A percentile compares a stretch with the other conserved stretches of the same genome.
These are phyloP conservation scores for Trypanosoma brucei DNA, from an alignment of 208 protist species.

Conservation along the genomic window DNA sequence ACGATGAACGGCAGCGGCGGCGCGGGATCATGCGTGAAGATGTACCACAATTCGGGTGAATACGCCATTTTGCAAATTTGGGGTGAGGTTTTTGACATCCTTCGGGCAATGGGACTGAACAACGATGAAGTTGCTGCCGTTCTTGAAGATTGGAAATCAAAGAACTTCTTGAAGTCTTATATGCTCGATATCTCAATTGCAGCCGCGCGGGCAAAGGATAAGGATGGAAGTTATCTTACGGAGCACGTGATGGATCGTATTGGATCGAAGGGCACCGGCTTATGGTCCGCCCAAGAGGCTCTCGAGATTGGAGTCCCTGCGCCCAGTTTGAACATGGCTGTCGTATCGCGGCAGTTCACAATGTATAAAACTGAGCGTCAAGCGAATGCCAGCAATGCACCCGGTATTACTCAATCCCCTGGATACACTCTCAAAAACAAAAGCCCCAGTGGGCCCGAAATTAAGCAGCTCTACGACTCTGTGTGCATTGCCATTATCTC, in stretches of 20 bases:
- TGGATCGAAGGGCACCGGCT: slow-evolving; percentile 97
- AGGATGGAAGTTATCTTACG: slow-evolving; percentile 80
- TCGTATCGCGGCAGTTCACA: slow-evolving; percentile 92
- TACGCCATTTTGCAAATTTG: slow-evolving; percentile 99
- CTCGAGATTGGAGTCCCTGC: slow-evolving; percentile 89
- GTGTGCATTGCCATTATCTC: slow-evolving; percentile 78
- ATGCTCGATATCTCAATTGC: slow-evolving; percentile 98
- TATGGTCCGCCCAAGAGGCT: slow-evolving; percentile 94
- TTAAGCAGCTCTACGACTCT: slow-evolving; percentile 75
- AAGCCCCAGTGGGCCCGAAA: slow-evolving; percentile 45
- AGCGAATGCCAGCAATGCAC: slow-evolving; percentile 42
- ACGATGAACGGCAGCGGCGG: slow-evolving; percentile 95
- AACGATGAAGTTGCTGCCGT: slow-evolving; percentile 91
- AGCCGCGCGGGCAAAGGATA: slow-evolving; percentile 92
- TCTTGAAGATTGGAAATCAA: slow-evolving; percentile 94
- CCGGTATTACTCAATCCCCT: slow-evolving; percentile 27
- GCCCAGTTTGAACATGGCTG: slow-evolving; percentile 90
- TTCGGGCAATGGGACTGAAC: slow-evolving; percentile 85
- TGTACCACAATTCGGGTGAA: slow-evolving; percentile 99
- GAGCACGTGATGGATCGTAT: slow-evolving; percentile 95
- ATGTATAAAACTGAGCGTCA: slow-evolving; percentile 91
- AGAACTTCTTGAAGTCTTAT: slow-evolving; percentile 93
- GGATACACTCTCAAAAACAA: slow-evolving; percentile 37
- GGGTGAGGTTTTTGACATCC: slow-evolving; percentile 94
- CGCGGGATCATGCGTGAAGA: slow-evolving; percentile 98